Percentiles rank a stretch among this genome's conserved stretches.
These are phyloP conservation scores for Basidiobolus meristosporus DNA, from an alignment of 371 early-diverging fungal genomes.

Conservation along the genomic window DNA sequence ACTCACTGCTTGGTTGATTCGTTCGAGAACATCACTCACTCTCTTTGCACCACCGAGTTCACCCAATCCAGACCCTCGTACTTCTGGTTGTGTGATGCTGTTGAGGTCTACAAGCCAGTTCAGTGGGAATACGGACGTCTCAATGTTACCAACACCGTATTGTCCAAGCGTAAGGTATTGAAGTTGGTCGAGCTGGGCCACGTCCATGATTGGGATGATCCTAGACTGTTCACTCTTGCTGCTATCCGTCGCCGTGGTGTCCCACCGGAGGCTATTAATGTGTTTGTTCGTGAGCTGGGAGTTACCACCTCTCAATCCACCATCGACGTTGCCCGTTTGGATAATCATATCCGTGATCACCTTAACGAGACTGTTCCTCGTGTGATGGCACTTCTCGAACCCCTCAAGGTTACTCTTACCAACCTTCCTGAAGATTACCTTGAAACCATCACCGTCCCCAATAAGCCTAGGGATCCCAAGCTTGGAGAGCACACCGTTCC, in stretches of 20 bases:
- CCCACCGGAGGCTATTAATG: constrained; percentile 96
- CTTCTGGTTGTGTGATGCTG: constrained; percentile 98
- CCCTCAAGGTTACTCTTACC: constrained; percentile 70
- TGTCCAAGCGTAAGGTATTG: constrained; percentile 96
- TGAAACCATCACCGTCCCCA: constrained; percentile 58
- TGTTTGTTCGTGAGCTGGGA: constrained; percentile 87
- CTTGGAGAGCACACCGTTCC: constrained; percentile 75
- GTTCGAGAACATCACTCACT: constrained; percentile 99
- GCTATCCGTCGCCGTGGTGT: constrained; percentile 97
- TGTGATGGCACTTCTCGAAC: constrained; percentile 78
- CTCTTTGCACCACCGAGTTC: constrained; percentile 98
- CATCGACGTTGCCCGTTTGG: constrained; percentile 85
- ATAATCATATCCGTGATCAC: constrained; percentile 88
- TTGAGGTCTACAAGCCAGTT: constrained; percentile 98
- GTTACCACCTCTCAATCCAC: constrained; percentile 80
- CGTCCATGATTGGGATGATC: constrained; percentile 96
- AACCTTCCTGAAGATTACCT: constrained; percentile 65
- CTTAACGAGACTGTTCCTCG: constrained; percentile 84
- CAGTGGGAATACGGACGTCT: constrained; percentile 99
- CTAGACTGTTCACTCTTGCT: constrained; percentile 91
- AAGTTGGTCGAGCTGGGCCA: constrained; percentile 67
- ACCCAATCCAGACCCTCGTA: constrained; percentile 88
- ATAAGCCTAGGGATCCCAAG: constrained; percentile 68
- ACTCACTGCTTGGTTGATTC: constrained; percentile 98
- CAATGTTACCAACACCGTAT: constrained; percentile 88